Conservation (phyloP, 371 early-diverging fungal species). For the Lichtheimia corymbifera region DNA sequence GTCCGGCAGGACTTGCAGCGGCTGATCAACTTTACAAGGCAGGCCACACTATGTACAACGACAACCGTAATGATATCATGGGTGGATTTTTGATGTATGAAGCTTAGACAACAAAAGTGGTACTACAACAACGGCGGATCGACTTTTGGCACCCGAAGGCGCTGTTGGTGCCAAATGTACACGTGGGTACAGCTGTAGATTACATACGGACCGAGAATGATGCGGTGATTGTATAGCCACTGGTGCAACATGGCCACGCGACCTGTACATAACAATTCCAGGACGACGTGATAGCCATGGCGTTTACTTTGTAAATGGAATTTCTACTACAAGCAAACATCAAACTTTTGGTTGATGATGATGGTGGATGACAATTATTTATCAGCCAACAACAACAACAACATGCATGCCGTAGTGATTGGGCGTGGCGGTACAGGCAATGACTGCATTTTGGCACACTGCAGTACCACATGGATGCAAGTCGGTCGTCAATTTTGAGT, state of each 20-base stretch:
- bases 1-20: slow-evolving; percentile 95
- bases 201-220: slow-evolving; percentile 71
- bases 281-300: slow-evolving; percentile 85
- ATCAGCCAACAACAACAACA: slow-evolving; percentile 80
- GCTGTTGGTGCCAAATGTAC: slow-evolving; percentile 83
- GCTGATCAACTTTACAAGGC: slow-evolving; percentile 98
- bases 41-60: slow-evolving; percentile 93
- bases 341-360: slow-evolving; percentile 77
- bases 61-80: slow-evolving; percentile 92
- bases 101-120: slow-evolving; percentile 86
- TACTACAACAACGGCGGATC: slow-evolving; percentile 78
- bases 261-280: slow-evolving; percentile 77
- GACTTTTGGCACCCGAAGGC: slow-evolving; percentile 93
- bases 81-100: slow-evolving; percentile 98
- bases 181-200: slow-evolving; percentile 84
- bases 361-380: slow-evolving; percentile 76
- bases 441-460: slow-evolving; percentile 89
- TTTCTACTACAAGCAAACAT: slow-evolving; percentile 85
- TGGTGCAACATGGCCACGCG: slow-evolving; percentile 97
- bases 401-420: slow-evolving; percentile 92
- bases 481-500: slow-evolving; percentile 93
- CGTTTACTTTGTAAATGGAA: slow-evolving; percentile 96
- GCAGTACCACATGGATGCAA: slow-evolving; percentile 92
- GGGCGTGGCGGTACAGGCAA: slow-evolving; percentile 98
- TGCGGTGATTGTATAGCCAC: slow-evolving; percentile 83